Percentiles rank a stretch among this genome's conserved stretches.
Conservation (phyloP, 176 grass and related monocot species). For the bread wheat (Triticum aestivum) region DNA sequence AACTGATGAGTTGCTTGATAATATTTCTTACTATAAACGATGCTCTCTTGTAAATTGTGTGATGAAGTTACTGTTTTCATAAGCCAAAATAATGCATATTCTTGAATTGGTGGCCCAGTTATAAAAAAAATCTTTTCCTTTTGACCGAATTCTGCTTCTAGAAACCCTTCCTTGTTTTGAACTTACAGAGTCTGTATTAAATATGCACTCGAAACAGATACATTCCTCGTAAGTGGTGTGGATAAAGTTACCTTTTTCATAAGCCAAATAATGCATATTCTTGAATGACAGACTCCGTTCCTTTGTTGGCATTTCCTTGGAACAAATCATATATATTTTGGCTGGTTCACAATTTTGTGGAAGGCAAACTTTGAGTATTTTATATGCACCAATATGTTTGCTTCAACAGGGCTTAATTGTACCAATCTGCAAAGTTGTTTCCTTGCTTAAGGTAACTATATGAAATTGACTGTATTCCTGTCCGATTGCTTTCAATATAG, state of each 20-base stretch:
- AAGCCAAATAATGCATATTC: too few species aligned
- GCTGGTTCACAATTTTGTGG: not conserved
- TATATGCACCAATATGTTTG: not conserved
- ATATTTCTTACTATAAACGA: not conserved
- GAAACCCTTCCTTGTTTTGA: not conserved
- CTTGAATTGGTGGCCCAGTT: not conserved
- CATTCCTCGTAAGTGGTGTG: too few species aligned
- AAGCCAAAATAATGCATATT: slow-evolving; percentile 5
- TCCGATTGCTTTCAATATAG: not conserved
- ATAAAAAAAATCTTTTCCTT: not conserved
- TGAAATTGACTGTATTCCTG: slow-evolving; percentile 15
- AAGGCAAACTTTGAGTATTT: slow-evolving; percentile 15
- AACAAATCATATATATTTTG: slow-evolving; percentile 13
- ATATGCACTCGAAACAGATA: too few species aligned
- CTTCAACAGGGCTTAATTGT: not conserved
- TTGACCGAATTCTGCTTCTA: slow-evolving; percentile 1
- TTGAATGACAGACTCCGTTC: not conserved
- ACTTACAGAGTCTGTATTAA: too few species aligned
- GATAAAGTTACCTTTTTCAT: too few species aligned
- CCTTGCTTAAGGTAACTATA: not conserved
- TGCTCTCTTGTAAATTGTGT: not conserved
- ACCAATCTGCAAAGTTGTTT: not conserved
- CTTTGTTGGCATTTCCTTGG: not conserved
- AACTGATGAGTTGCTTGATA: not conserved
- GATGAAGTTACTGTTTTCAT: not conserved